phyloP scores from a whole-genome alignment of 164 flowering plant species.

The Berberis thunbergii region DNA sequence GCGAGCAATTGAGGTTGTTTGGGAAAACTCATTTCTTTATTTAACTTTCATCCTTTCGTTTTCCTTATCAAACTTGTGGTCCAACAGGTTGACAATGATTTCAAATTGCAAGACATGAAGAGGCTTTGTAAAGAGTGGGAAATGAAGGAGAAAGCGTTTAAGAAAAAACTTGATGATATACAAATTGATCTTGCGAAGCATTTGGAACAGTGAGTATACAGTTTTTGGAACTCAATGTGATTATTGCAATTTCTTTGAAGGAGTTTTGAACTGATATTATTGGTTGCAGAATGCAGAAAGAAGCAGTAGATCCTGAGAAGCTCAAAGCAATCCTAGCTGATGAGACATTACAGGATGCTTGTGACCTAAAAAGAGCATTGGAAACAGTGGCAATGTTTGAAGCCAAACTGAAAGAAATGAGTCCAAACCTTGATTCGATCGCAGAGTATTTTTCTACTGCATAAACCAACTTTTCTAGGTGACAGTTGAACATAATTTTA shows the following conservation, averaged over 20 bases:
- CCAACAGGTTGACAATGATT: slow-evolving; percentile 85
- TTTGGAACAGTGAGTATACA: slow-evolving; percentile 72
- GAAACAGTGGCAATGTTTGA: slow-evolving; percentile 83
- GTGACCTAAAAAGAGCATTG: slow-evolving; percentile 59
- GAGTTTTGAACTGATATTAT: slow-evolving; percentile 3
- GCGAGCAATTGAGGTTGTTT: slow-evolving; percentile 70
- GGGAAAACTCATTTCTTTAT: background rate
- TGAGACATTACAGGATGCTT: slow-evolving; percentile 31
- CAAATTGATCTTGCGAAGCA: slow-evolving; percentile 48
- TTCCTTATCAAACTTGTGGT: slow-evolving; percentile 1
- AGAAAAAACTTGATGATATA: slow-evolving; percentile 68
- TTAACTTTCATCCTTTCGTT: background rate
- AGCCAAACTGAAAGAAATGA: slow-evolving; percentile 93
- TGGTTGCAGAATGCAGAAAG: slow-evolving; percentile 68
- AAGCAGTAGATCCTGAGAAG: slow-evolving; percentile 81
- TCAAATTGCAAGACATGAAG: slow-evolving; percentile 75
- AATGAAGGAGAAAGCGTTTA: slow-evolving; percentile 61
- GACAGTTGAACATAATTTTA: too few relatives aligned
- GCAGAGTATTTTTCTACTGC: slow-evolving; percentile 46
- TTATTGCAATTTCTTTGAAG: background rate
- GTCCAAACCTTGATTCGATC: slow-evolving; percentile 95
- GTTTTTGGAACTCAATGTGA: background rate
- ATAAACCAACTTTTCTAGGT: too few relatives aligned
- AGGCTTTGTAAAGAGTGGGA: slow-evolving; percentile 72
- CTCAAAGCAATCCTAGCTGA: slow-evolving; percentile 54